phyloP scores from a whole-genome alignment of 495 filamentous ascomycete species.

The Amphirosellinia nigrospora region DNA sequence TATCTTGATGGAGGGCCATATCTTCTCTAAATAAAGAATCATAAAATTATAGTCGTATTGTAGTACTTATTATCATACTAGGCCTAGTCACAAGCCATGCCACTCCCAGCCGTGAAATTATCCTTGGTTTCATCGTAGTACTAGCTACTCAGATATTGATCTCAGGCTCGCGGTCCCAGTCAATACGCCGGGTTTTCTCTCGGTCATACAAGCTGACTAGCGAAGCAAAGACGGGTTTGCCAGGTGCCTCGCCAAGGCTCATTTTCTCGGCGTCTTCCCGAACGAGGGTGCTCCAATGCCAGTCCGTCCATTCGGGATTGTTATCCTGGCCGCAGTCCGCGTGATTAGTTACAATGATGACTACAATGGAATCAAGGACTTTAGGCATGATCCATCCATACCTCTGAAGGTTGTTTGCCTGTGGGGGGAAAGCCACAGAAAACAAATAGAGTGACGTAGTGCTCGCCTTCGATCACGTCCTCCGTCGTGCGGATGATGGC shows the following conservation, averaged over 20 bases:
- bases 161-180: constrained; percentile 17
- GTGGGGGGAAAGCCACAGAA: neutral
- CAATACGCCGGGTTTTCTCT: neutral
- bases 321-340: constrained; percentile 4
- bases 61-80: neutral
- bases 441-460: constrained; percentile 11
- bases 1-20: too few species aligned
- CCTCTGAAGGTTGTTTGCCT: neutral
- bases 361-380: neutral
- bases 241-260: neutral
- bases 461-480: constrained; percentile 14
- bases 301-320: constrained; percentile 8
- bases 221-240: constrained; percentile 16
- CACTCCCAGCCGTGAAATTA: neutral
- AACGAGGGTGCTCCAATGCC: constrained; percentile 11
- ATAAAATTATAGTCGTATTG: neutral
- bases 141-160: neutral
- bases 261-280: neutral
- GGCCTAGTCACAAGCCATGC: neutral
- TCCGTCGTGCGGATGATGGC: constrained; percentile 16
- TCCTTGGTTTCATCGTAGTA: neutral
- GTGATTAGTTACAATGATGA: constrained; percentile 4
- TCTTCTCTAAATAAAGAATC: neutral
- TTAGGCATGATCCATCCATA: neutral
- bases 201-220: neutral